These are phyloP conservation scores for Cryphonectria japonica DNA, from an alignment of 2,329 filamentous ascomycete genomes.

Conservation along the genomic window DNA sequence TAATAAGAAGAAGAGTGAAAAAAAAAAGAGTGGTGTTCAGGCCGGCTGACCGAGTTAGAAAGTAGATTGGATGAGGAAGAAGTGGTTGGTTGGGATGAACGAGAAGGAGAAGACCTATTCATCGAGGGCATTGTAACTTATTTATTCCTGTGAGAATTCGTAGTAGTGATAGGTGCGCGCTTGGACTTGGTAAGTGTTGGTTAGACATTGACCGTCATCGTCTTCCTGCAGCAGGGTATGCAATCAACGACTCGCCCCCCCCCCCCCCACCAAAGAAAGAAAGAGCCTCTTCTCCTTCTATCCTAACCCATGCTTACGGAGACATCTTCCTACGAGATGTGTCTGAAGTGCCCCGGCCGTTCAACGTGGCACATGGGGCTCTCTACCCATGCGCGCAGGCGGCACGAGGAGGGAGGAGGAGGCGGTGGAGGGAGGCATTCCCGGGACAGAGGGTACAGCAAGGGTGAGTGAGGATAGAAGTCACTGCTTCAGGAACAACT, in stretches of 20 bases:
- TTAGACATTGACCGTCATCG: background rate
- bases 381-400: background rate
- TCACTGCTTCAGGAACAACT: background rate
- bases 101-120: background rate
- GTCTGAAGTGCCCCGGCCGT: background rate
- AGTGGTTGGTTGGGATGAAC: background rate
- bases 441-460: background rate
- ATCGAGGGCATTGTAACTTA: background rate
- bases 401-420: background rate
- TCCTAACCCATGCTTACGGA: constrained; percentile 1
- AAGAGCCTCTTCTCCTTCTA: too few relatives aligned
- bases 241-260: background rate
- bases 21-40: constrained; percentile 11
- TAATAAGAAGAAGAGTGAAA: background rate
- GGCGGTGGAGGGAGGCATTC: background rate
- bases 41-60: constrained; percentile 12
- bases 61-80: background rate
- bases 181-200: background rate
- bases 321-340: constrained; percentile 2
- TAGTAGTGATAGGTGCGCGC: background rate
- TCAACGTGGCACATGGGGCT: background rate
- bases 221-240: background rate
- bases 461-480: background rate
- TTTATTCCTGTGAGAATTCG: constrained; percentile 6
- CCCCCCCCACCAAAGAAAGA: too few relatives aligned